A percentile compares a stretch with the other conserved stretches of the same genome.
Evolutionary conservation across 768 basidiomycete genomes (phyloP).

Genomic region (Xerocomus potaroensis): DNA sequence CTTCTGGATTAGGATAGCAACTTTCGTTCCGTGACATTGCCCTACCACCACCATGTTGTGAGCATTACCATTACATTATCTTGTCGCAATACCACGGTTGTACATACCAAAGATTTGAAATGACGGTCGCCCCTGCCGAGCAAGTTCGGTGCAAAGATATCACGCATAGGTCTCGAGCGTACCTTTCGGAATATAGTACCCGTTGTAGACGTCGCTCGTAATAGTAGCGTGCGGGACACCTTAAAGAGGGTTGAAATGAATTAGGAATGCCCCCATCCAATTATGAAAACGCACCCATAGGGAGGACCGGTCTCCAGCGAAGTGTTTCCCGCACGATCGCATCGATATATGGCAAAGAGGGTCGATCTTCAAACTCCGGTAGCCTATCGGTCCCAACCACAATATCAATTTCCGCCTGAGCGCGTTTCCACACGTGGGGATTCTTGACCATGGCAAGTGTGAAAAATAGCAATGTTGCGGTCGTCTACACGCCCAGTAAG

Average conservation of each 20-base stretch:
- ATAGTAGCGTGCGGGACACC: too few relatives aligned
- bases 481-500: background rate
- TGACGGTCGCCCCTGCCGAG: conserved; percentile 3
- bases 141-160: background rate
- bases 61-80: too few relatives aligned
- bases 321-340: conserved; percentile 1
- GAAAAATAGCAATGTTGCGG: background rate
- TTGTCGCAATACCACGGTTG: too few relatives aligned
- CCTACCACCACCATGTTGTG: too few relatives aligned
- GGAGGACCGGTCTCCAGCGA: background rate
- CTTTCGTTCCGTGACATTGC: conserved; percentile 11
- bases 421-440: background rate
- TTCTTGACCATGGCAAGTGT: conserved; percentile 1
- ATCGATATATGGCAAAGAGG: background rate
- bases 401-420: background rate
- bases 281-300: background rate
- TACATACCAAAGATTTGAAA: conserved; percentile 7
- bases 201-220: too few relatives aligned
- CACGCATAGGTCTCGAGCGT: conserved; percentile 13
- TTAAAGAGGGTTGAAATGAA: too few relatives aligned
- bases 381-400: background rate
- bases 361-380: background rate
- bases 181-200: too few relatives aligned
- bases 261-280: too few relatives aligned
- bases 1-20: conserved; percentile 6